Base-by-base conservation (phyloP, 192 early-diverging fungal genomes). In the Powellomyces hirtus region DNA sequence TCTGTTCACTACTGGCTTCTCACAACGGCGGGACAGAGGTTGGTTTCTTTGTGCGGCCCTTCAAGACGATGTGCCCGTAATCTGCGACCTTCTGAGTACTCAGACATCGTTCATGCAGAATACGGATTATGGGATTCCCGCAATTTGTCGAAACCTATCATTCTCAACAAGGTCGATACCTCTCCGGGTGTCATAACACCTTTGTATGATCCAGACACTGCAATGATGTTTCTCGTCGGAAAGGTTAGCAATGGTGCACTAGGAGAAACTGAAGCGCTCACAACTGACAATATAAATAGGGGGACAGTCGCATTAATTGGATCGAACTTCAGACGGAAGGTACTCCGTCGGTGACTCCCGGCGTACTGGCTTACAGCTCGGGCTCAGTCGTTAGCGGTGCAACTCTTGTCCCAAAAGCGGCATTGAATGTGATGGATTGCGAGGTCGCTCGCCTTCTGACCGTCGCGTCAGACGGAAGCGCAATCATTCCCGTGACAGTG, bases 121-220 rank as follows among this genome's bases (percentile, higher is more conserved):
- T 81, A 81, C 8, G 86, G 86, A 18, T 37, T 96, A 18, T 96
- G 92, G 92, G 92, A 92, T 66, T 72, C 81, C 1, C 80, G 89
- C 31, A 80, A 86, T 24, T 70, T 90, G 27, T 57, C 66, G 11
- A 79, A 69, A 11, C 87, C 93, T 1, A 45, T 94, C 26, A 78
- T 77, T 13, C 71, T 86, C 11, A 74, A 77, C 13, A 77, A 73
- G 20, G 61, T 94, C 29, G 91, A 92, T 56, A 82, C 85, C 1
- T 88, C 88, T 2, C 85, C 86, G 8, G 89, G 91, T n/a, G 62
- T 88, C 4, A 67, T 91, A 18, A 71, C 88, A 11, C 90, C 92
- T 2, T 71, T 92, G 18, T 92, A 85, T 56, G 94, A 96, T 66
- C 78, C 84, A 38, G 94, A 96, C 67, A 93, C 93, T 0, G 82